These are phyloP conservation scores for Lagerstroemia speciosa DNA, from an alignment of 345 rosid genomes.

Conservation along the genomic window DNA sequence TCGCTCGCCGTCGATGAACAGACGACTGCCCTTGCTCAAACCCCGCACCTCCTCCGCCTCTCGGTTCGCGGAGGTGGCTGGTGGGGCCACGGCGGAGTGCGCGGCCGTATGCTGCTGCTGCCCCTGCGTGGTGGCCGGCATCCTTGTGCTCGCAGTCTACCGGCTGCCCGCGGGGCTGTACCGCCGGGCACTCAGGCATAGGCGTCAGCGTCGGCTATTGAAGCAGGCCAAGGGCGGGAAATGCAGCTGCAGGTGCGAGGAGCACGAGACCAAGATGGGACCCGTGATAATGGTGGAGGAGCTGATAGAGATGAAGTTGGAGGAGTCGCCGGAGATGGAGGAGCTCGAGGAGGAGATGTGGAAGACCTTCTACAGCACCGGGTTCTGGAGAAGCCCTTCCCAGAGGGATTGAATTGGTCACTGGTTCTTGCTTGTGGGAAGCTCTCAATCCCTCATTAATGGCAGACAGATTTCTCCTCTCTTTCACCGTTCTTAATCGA, in stretches of 20 bases:
- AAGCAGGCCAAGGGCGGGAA: slow-evolving; percentile 16
- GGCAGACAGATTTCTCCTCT: no score
- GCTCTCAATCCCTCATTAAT: not conserved
- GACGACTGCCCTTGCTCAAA: not conserved
- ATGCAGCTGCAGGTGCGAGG: slow-evolving; percentile 7
- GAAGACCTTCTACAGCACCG: slow-evolving; percentile 26
- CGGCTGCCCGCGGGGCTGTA: slow-evolving; percentile 33
- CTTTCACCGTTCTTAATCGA: no score
- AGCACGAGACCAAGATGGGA: slow-evolving; percentile 1
- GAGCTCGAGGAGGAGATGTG: slow-evolving; percentile 37
- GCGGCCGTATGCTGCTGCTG: slow-evolving; percentile 41
- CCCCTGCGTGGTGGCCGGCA: slow-evolving; percentile 28
- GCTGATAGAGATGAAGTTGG: slow-evolving; percentile 9
- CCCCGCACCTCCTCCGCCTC: slow-evolving; percentile 2
- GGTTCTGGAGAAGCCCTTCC: slow-evolving; percentile 46
- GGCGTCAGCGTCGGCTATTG: slow-evolving; percentile 18
- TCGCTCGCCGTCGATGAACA: slow-evolving; percentile 4
- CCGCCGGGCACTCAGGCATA: slow-evolving; percentile 26
- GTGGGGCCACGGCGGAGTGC: slow-evolving; percentile 37
- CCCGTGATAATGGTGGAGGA: slow-evolving; percentile 4
- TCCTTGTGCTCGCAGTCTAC: slow-evolving; percentile 25
- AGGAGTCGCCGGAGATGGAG: slow-evolving; percentile 13
- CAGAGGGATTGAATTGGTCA: slow-evolving; percentile 15
- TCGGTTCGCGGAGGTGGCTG: slow-evolving; percentile 28
- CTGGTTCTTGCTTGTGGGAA: not conserved